These are phyloP conservation scores for Boechera retrofracta DNA, from an alignment of 345 rosid genomes.

Conservation along the genomic window DNA sequence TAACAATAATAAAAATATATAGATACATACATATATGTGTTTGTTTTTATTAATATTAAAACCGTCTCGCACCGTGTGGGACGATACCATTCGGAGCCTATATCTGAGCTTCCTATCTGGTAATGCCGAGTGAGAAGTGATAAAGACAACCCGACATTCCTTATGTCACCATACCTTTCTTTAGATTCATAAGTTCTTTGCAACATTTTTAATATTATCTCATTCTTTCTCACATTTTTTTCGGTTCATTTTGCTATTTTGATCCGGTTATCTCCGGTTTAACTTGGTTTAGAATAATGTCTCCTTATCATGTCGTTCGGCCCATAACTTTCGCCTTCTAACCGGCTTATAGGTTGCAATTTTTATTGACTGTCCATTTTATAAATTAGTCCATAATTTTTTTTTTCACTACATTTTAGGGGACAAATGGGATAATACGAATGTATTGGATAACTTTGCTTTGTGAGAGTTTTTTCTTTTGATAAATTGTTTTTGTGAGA, in stretches of 20 bases:
- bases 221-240: background rate
- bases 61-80: too few species aligned
- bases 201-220: constrained; percentile 26
- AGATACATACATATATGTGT: too few species aligned
- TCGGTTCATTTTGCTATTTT: background rate
- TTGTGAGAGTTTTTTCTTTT: too few species aligned
- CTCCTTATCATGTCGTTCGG: background rate
- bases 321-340: background rate
- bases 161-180: constrained; percentile 22
- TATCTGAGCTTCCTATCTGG: constrained; percentile 21
- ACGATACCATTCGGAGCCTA: too few species aligned
- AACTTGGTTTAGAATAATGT: background rate
- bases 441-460: background rate
- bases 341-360: background rate
- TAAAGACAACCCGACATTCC: constrained; percentile 31
- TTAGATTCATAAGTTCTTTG: background rate
- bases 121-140: constrained; percentile 32
- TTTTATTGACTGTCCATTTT: background rate
- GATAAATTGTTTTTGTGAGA: background rate
- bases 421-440: background rate
- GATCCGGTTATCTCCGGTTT: constrained; percentile 1
- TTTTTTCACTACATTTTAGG: background rate
- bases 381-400: background rate
- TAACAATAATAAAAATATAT: too few species aligned
- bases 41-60: too few species aligned